Base-by-base conservation (phyloP, 129 eudicot species). In the Artemisia annua region DNA sequence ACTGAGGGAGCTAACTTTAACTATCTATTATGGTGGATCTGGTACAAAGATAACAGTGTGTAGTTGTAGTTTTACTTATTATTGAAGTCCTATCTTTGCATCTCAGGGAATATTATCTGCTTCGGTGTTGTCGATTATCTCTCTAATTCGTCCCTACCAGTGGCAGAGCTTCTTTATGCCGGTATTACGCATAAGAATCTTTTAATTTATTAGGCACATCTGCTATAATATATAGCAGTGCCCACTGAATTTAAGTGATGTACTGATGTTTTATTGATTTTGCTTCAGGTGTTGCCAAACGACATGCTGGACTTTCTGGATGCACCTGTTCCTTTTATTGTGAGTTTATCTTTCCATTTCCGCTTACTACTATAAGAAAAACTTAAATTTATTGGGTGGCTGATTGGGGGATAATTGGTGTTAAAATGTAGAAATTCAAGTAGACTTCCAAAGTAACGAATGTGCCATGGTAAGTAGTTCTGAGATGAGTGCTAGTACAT, bases 131-230 rank as follows among this genome's bases (percentile, higher is more conserved):
- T 86, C 99, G 35, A 74, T 91, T 56, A 85, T 95, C 73, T 97
- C 99, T 62, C 78, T 95, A 72, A 86, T 95, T 68, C 99, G 97
- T 56, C 99, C 99, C 63, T 95, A 91, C 73, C 97, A 85, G 82
- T 95, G 99, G 99, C 99, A 95, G 83, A 95, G 99, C 89, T 77
- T 88, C 80, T 78, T 95, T 73, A 91, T 91, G 99, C 99, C 99
- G 77, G 99, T 95, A 95, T 69, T 70, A 54, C 46, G 70, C 26
- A 9, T 53, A 24, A 19, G 17, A 39, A 11, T 73, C 59, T 22
- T 54, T 77, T 22, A 35, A 61, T 53, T 59, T 81, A 4, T 15
- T 56, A 70, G 1, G 20, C 52, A 30, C 56, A 75, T 66, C 63
- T 22, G 32, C 51, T 61, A 61, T 67, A 32, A 49, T 22, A 32